phyloP scores from a whole-genome alignment of 768 basidiomycete genomes.

The Podaxis mareebaensis region DNA sequence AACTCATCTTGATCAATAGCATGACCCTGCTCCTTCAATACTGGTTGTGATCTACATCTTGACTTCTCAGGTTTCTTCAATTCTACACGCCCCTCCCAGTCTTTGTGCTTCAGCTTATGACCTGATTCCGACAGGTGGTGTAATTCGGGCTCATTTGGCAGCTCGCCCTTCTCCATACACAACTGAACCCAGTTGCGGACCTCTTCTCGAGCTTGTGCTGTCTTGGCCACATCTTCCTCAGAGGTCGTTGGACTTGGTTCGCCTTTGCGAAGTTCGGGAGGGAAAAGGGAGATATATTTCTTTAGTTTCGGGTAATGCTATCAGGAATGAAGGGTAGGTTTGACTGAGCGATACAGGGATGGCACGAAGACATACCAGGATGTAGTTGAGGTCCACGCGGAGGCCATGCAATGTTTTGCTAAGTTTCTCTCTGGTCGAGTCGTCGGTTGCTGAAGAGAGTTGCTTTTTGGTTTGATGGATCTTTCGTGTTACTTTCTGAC shows the following conservation, averaged over 20 bases:
- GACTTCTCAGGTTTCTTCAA: slow-evolving; percentile 9
- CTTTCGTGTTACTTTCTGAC: slow-evolving; percentile 82
- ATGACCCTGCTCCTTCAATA: slow-evolving; percentile 10
- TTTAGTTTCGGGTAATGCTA: slow-evolving; percentile 83
- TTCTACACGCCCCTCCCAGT: slow-evolving; percentile 7
- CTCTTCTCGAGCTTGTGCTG: slow-evolving; percentile 55
- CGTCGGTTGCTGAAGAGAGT: slow-evolving; percentile 36
- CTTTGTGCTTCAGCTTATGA: slow-evolving; percentile 11
- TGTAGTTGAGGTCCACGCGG: slow-evolving; percentile 90
- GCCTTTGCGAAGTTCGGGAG: slow-evolving; percentile 57
- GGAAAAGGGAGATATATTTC: slow-evolving; percentile 91
- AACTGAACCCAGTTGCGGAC: slow-evolving; percentile 59
- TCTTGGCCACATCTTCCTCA: slow-evolving; percentile 31
- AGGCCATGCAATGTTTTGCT: slow-evolving; percentile 55
- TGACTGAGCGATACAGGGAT: not conserved
- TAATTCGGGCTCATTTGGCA: slow-evolving; percentile 62
- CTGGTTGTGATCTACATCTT: slow-evolving; percentile 8
- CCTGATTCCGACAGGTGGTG: slow-evolving; percentile 23
- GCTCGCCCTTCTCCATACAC: slow-evolving; percentile 60
- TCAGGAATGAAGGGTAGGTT: not conserved
- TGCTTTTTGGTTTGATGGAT: slow-evolving; percentile 67
- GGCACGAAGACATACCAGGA: slow-evolving; percentile 52
- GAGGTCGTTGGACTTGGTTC: slow-evolving; percentile 26
- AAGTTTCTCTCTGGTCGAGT: slow-evolving; percentile 40
- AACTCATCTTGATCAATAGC: slow-evolving; percentile 37